phyloP scores from a whole-genome alignment of 2,329 filamentous ascomycete species.

The Magnaporthales sp. region DNA sequence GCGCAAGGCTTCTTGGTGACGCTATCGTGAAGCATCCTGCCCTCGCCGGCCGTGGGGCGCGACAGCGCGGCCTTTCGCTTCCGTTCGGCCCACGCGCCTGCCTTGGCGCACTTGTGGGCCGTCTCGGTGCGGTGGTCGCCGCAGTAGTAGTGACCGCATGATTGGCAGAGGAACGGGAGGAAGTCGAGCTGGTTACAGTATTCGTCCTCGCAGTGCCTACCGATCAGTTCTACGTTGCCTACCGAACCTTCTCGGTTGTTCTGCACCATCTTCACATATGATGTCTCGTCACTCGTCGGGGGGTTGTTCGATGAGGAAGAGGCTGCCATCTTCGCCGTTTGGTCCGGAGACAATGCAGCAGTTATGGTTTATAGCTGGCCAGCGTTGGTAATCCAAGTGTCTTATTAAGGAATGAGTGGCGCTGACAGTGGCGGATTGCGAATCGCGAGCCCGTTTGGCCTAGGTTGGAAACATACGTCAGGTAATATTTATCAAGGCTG shows the following conservation, averaged over 20 bases:
- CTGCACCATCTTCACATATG: constrained; percentile 57
- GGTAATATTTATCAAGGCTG: background rate
- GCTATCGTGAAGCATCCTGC: constrained; percentile 43
- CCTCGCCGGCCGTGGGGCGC: constrained; percentile 43
- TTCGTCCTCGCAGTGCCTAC: constrained; percentile 80
- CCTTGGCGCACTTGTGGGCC: constrained; percentile 59
- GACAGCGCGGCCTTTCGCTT: constrained; percentile 45
- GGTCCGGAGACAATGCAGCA: background rate
- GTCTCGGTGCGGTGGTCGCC: constrained; percentile 87
- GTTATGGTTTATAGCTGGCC: background rate
- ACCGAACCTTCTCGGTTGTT: constrained; percentile 16
- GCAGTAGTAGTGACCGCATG: constrained; percentile 77
- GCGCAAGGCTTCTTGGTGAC: constrained; percentile 60
- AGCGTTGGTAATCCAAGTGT: background rate
- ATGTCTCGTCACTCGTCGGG: constrained; percentile 33
- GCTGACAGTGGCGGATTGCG: background rate
- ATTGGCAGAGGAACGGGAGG: constrained; percentile 88
- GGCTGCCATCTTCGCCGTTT: constrained; percentile 3
- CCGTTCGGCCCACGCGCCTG: constrained; percentile 54
- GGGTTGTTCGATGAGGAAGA: constrained; percentile 27
- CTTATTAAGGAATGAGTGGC: background rate
- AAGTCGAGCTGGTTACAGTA: constrained; percentile 96
- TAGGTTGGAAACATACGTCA: background rate
- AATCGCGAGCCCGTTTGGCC: background rate
- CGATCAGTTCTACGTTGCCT: constrained; percentile 71